These are phyloP conservation scores for Trichoderma semiorbis DNA, from an alignment of 2,329 filamentous ascomycete genomes.

Conservation along the genomic window DNA sequence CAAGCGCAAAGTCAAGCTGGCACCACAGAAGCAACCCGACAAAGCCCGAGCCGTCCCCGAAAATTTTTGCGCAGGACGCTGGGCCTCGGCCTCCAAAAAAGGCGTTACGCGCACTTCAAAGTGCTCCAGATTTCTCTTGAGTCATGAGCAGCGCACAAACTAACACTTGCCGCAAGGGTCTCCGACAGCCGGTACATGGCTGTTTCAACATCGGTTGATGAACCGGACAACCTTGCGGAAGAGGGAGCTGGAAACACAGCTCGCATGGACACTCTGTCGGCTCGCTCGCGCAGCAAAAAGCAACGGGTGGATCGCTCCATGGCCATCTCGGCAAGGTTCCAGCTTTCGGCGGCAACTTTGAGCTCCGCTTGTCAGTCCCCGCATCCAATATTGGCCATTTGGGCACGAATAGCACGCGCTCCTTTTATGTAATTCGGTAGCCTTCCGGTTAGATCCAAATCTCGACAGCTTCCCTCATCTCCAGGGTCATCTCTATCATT, in stretches of 20 bases:
- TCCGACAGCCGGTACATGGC: not conserved
- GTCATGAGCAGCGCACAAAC: not conserved
- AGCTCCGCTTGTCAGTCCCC: constrained; percentile 16
- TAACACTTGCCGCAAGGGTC: not conserved
- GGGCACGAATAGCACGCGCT: constrained; percentile 1
- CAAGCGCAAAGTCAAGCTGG: not conserved
- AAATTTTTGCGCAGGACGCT: not conserved
- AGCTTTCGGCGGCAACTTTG: constrained; percentile 13
- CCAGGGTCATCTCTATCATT: not conserved
- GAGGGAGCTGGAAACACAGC: not conserved
- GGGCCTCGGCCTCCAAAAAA: not conserved
- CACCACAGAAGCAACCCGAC: not conserved
- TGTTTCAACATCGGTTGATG: not conserved
- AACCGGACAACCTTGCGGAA: not conserved
- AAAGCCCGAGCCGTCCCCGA: constrained; percentile 16
- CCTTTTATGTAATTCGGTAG: constrained; percentile 6
- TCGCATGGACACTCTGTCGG: not conserved
- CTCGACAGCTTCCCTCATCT: not conserved
- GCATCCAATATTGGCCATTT: constrained; percentile 11
- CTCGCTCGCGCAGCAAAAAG: not conserved
- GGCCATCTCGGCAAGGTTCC: constrained; percentile 12
- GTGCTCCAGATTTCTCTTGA: not conserved
- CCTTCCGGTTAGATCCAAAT: constrained; percentile 1
- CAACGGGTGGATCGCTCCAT: not conserved
- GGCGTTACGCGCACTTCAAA: not conserved